Evolutionary conservation across 1,284 basidiomycete genomes (phyloP), one percentile per base, ranked within the genome.

Genomic region (Apiotrichum siamense): DNA sequence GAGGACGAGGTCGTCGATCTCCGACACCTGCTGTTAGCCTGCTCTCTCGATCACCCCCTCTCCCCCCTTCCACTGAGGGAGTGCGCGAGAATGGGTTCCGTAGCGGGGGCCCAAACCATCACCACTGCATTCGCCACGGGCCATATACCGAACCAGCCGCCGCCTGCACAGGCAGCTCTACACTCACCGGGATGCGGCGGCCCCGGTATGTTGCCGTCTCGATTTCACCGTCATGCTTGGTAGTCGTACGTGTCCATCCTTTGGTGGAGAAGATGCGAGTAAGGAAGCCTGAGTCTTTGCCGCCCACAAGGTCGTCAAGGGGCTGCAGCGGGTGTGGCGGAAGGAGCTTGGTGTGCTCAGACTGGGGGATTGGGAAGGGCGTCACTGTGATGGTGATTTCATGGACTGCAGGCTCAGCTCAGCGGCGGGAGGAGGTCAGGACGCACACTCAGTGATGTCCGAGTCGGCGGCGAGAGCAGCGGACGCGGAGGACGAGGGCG

Each of bases 1-100:
- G 17, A 45, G 32, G 24, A 45, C 15, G 4, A 45, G 44, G 44
- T 45, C 44, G 33, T 45, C 44, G 23, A 45, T 11, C n/a, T 24
- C 31, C 15, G 7, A 4, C 2, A 45, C 24, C 44, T 45, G 29
- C 18, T 12, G 13, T 35, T 35, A n/a, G 13, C 12, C 10, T n/a
- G n/a, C n/a, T n/a, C n/a, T n/a, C n/a, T n/a, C n/a, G n/a, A n/a
- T n/a, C n/a, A n/a, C n/a, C n/a, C n/a, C n/a, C n/a, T n/a, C n/a
- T n/a, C n/a, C n/a, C n/a, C n/a, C n/a, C n/a, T n/a, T n/a, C n/a
- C n/a, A n/a, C n/a, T n/a, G n/a, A n/a, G n/a, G n/a, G n/a, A n/a
- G n/a, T n/a, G n/a, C n/a, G n/a, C n/a, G n/a, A n/a, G n/a, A n/a
- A n/a, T n/a, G n/a, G n/a, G n/a, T n/a, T n/a, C n/a, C n/a, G n/a